Percentiles rank a stretch among this genome's conserved stretches.
Conservation (phyloP, 331 rosid species). For the Saraca asoca region DNA sequence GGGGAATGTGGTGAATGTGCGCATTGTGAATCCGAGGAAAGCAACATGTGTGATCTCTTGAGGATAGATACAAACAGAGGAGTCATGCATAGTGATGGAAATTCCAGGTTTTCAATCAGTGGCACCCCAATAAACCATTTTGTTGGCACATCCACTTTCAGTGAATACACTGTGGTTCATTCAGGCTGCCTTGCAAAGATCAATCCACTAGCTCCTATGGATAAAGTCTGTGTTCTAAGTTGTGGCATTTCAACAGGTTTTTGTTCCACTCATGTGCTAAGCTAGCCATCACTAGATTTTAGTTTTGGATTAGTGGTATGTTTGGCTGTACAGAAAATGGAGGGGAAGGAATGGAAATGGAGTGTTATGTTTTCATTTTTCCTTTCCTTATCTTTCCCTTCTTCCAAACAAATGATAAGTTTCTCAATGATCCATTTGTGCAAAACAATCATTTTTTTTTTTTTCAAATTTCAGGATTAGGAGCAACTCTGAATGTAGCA, state of each 20-base stretch:
- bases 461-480: conserved; percentile 37
- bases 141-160: conserved; percentile 46
- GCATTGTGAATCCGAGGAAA: conserved; percentile 38
- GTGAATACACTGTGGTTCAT: conserved; percentile 45
- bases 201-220: conserved; percentile 40
- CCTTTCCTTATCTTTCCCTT: no score
- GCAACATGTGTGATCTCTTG: conserved; percentile 37
- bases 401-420: no score
- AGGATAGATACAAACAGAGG: conserved; percentile 30
- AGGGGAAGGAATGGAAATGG: no score
- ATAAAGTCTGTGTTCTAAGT: conserved; percentile 45
- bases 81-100: conserved; percentile 41
- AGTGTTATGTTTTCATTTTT: no score
- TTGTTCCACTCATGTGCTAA: neutral
- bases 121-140: conserved; percentile 41
- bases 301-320: neutral
- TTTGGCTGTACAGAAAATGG: no score
- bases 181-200: conserved; percentile 43
- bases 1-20: conserved; percentile 37
- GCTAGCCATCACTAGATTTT: neutral
- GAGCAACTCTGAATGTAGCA: conserved; percentile 50
- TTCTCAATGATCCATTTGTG: neutral
- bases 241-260: conserved; percentile 48
- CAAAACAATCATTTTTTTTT: neutral
- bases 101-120: conserved; percentile 41